Conservation (phyloP, 163 green algal species). For the Scenedesmus sp. region DNA sequence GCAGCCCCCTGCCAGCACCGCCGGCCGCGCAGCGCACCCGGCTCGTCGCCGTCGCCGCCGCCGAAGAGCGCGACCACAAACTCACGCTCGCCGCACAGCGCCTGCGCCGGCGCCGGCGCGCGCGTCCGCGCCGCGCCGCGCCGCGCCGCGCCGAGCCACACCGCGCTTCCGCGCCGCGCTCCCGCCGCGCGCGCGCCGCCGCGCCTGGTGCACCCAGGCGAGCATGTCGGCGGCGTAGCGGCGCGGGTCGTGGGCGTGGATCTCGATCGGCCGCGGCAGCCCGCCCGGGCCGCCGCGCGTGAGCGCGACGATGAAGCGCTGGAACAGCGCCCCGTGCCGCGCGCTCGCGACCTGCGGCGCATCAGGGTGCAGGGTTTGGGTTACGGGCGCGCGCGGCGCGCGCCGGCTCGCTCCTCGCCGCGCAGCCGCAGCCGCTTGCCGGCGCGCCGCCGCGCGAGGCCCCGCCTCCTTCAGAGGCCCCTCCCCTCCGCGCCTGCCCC, state of each 20-base stretch:
- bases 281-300: constrained; percentile 78
- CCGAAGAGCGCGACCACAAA: constrained; percentile 88
- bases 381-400: not conserved
- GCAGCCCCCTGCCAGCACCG: too few species aligned
- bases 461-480: too few species aligned
- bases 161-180: too few species aligned
- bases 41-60: constrained; percentile 46
- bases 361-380: too few species aligned
- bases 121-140: too few species aligned
- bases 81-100: constrained; percentile 82
- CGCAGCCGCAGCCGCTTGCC: not conserved
- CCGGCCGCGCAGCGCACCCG: too few species aligned
- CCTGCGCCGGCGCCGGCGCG: constrained; percentile 47
- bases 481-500: too few species aligned
- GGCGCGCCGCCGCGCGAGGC: too few species aligned
- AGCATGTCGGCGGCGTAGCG: constrained; percentile 94
- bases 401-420: not conserved
- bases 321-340: constrained; percentile 94
- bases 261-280: constrained; percentile 94
- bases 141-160: too few species aligned
- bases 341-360: constrained; percentile 67
- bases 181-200: not conserved
- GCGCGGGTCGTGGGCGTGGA: constrained; percentile 93
- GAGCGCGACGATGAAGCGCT: constrained; percentile 91
- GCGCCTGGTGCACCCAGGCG: constrained; percentile 91